phyloP scores from a whole-genome alignment of 2,329 filamentous ascomycete genomes.

The Trichoderma semiorbis region DNA sequence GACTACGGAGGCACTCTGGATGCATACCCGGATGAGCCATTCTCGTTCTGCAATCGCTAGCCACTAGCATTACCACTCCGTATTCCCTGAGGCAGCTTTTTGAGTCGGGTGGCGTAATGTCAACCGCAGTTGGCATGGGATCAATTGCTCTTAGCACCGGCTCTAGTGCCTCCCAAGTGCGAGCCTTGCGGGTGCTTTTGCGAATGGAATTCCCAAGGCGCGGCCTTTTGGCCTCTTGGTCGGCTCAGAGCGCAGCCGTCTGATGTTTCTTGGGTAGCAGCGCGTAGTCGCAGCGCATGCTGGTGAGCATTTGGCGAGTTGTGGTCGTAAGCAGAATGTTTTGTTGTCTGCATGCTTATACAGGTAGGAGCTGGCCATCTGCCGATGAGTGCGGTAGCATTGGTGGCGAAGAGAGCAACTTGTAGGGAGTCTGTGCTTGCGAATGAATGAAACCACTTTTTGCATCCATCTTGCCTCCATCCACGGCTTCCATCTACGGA shows the following conservation, averaged over 20 bases:
- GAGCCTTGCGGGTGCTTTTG: background rate
- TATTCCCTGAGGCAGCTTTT: background rate
- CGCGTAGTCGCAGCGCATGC: slow-evolving; percentile 9
- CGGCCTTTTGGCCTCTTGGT: background rate
- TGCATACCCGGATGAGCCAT: background rate
- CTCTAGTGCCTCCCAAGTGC: background rate
- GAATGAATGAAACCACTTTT: background rate
- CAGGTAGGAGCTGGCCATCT: background rate
- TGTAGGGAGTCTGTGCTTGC: background rate
- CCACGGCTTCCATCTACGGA: too few relatives aligned
- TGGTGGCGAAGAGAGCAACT: background rate
- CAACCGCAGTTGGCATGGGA: background rate
- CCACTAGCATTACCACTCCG: background rate
- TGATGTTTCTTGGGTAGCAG: background rate
- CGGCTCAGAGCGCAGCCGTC: background rate
- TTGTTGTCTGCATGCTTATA: background rate
- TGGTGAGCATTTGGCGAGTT: background rate
- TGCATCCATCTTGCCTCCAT: background rate
- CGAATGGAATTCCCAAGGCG: background rate
- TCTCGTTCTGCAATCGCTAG: background rate
- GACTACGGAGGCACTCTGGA: background rate
- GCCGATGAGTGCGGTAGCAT: background rate
- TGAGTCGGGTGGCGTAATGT: background rate
- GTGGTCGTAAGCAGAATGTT: background rate
- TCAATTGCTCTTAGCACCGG: background rate